Percentiles rank a stretch among this genome's conserved stretches.
Conservation (phyloP, 2,329 filamentous ascomycete species). For the Aaosphaeria arxii region DNA sequence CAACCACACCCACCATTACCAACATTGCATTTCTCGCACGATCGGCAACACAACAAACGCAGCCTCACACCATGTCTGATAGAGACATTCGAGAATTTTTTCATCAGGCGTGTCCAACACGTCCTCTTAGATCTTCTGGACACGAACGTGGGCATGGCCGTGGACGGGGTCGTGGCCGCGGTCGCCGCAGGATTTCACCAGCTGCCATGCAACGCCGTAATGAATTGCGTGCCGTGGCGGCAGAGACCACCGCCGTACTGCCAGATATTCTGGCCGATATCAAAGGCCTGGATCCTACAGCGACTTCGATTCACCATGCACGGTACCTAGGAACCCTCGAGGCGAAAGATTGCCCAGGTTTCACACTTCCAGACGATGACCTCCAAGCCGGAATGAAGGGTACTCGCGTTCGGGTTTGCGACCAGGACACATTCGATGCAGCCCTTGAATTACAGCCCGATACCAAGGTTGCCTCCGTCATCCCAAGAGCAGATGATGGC, state of each 20-base stretch:
- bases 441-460: constrained; percentile 23
- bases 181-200: neutral
- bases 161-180: neutral
- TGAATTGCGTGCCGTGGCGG: constrained; percentile 19
- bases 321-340: constrained; percentile 14
- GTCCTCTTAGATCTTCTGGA: neutral
- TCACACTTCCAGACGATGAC: constrained; percentile 11
- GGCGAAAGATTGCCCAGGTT: constrained; percentile 18
- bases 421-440: constrained; percentile 33
- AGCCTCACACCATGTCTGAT: too few species aligned
- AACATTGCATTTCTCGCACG: too few species aligned
- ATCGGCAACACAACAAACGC: too few species aligned
- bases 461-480: constrained; percentile 4
- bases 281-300: constrained; percentile 13
- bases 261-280: constrained; percentile 17
- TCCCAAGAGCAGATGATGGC: neutral
- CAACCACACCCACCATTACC: too few species aligned
- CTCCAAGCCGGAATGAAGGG: constrained; percentile 14
- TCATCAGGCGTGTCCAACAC: neutral
- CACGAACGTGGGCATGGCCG: neutral
- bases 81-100: neutral
- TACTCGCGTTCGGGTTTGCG: constrained; percentile 25
- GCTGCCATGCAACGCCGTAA: neutral
- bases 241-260: constrained; percentile 22
- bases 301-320: constrained; percentile 16